Base-by-base conservation (phyloP, 306 rosid genomes). In the Trichosanthes truncata region DNA sequence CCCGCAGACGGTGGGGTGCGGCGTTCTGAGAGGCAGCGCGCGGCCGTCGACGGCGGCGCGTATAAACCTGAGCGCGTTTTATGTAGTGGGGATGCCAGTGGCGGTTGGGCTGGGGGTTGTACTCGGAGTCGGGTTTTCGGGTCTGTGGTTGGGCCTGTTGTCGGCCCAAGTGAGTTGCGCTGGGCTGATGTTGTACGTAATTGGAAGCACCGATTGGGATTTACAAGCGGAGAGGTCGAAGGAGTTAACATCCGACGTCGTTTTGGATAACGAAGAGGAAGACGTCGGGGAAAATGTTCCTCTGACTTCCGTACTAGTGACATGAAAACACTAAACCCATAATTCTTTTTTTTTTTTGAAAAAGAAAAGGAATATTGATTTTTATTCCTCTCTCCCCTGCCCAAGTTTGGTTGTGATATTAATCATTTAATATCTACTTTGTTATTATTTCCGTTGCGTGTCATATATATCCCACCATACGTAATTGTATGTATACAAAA, bases 81-180 rank as follows among this genome's bases (percentile, higher is more conserved):
- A 95, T 81, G 51, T 92, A 31, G 92, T 95, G 20, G 98, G 98
- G 1, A 86, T 90, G 97, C 98, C 98, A 0, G 95, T 95, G 52
- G 98, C 98, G 0, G 82, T 95, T 78, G 97, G 90, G 84, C 97
- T 95, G n/a, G 90, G 88, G 23, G 86, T 95, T 67, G 82, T 85
- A 74, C 7, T 86, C 0, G 82, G 84, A 0, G 77, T 92, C 15
- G 97, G 97, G 62, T 95, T 95, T 74, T 82, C 90, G 81, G 98
- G 98, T 82, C 90, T 95, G 0, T 95, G 98, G 98, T 7, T 92
- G 79, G 98, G 98, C 26, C 76, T 95, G 15, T 9, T 95, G 11
- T 77, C 93, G 73, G 98, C 98, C 89, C 98, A 95, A 74, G 88
- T 89, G 10, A 89, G 90, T 78, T 95, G 98, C 9, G 98, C 97